Evolutionary conservation across 768 basidiomycete species (phyloP), one percentile per base, ranked within the genome.

Genomic region (Tylopilus subfusipes): DNA sequence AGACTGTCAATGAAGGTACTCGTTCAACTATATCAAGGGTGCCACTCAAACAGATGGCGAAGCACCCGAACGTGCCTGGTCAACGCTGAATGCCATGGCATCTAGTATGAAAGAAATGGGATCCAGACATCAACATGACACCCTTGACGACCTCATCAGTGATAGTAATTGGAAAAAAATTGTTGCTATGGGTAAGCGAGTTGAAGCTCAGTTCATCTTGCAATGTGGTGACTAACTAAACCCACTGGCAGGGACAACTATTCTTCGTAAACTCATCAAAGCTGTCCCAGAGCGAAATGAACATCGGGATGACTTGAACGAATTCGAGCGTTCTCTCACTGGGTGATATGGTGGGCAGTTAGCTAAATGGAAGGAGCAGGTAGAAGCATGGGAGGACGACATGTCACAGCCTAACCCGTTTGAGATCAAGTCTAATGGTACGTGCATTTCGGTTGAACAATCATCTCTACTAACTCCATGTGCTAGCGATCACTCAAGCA

Each of bases 141-240:
- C 70, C 0, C 53, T 79, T 9, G 71, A 78, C 48, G 72, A 77
- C 42, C 56, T 62, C n/a, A 63, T 68, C 18, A 68, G 72, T 4
- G 73, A 69, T 58, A 70, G 48, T 1, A 59, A 72, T 51, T 76
- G 72, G 73, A 72, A 72, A 24, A 77, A 77, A 29, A 30, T 63
- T 0, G 45, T 56, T 10, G 42, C 25, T 0, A 31, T 75, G 0
- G 63, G 73, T 75, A 48, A 12, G 55, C 67, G 1, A 22, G 34
- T 34, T 14, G 16, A 2, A 33, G 3, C 9, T 34, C 4, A 14
- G 10, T 33, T 4, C 2, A 10, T 33, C 10, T 33, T 33, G 31
- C 31, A 33, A 33, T 4, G 11, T 33, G 31, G 4, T 33, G 4
- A 4, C 31, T 5, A 5, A 2, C 11, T 10, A 33, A 33, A 33